Evolutionary conservation across 208 protist genomes (phyloP).

Genomic region (Trypanosoma lewisi): DNA sequence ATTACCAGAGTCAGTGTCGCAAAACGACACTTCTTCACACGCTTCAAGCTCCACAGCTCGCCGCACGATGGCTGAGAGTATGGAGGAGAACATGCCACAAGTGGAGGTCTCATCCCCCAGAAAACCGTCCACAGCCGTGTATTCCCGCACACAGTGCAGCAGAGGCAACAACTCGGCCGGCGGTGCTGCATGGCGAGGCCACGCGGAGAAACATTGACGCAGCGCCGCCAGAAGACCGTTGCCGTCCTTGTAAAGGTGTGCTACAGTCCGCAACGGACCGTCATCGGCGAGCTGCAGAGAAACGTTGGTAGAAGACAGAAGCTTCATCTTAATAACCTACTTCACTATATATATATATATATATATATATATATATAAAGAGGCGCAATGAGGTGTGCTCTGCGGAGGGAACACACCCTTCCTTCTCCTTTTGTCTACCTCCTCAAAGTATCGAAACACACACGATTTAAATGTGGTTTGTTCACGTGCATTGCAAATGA

Average conservation of each 20-base stretch:
- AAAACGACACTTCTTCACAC: slow-evolving; percentile 16
- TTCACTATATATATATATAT: too few species aligned
- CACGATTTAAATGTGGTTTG: too few species aligned
- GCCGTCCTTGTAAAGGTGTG: slow-evolving; percentile 27
- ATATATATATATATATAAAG: too few species aligned
- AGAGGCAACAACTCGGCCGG: slow-evolving; percentile 20
- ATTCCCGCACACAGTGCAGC: slow-evolving; percentile 26
- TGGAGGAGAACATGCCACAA: slow-evolving; percentile 32
- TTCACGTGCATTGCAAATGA: too few species aligned
- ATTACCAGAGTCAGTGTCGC: neutral
- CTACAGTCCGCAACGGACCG: slow-evolving; percentile 25
- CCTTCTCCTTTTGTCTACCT: too few species aligned
- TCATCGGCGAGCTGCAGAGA: slow-evolving; percentile 18
- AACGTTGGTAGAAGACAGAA: slow-evolving; percentile 5
- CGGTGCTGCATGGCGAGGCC: slow-evolving; percentile 15
- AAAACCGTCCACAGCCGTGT: slow-evolving; percentile 34
- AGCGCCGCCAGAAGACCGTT: slow-evolving; percentile 24
- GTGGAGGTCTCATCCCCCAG: slow-evolving; percentile 27
- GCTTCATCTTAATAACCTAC: too few species aligned
- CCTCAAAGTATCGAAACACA: too few species aligned
- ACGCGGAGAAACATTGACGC: slow-evolving; percentile 22
- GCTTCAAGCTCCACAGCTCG: slow-evolving; percentile 23
- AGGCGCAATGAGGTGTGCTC: too few species aligned
- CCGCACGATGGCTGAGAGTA: slow-evolving; percentile 32
- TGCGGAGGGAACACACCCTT: too few species aligned